Evolutionary conservation across 306 rosid genomes (phyloP), one percentile per base, ranked within the genome.

Genomic region (Alnus rubra): DNA sequence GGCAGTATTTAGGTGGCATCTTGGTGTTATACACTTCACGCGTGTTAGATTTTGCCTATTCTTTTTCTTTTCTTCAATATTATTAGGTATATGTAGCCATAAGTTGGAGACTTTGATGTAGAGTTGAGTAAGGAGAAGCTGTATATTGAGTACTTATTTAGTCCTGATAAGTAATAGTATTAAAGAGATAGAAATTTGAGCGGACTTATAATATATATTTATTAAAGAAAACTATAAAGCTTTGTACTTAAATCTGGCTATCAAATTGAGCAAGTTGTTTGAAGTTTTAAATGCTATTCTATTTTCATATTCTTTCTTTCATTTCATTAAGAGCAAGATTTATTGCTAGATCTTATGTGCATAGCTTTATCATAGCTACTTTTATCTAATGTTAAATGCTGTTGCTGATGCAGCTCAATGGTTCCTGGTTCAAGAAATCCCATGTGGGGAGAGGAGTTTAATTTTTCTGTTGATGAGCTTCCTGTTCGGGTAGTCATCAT

Each of bases 391-490:
- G 64, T 88, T 62, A 71, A 67, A 77, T 78, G 74, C 51, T 87
- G 49, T 83, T 79, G 76, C 84, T 55, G 69, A 47, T 85, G 90
- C 92, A 95, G 98, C 84, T 95, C 98, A 74, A 95, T 95, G 98
- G 91, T 95, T 85, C 98, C 98, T 75, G 97, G 98, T 88, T 95
- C 97, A 79, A 92, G 98, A 90, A 95, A 95, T 91, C 98, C 98
- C 71, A 88, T 92, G 98, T 95, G 98, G 98, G 98, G 98, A 3
- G 98, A 95, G 89, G 98, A 92, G 85, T 95, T 95, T 84, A 89
- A 92, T 89, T 95, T 95, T 88, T 85, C 92, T 72, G 98, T 90
- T 67, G 97, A 95, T 71, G 97, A 95, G 88, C 96, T 95, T 79
- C 98, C 98, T 74, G 98, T 90, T 54, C 88, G 92, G 98, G 98